phyloP scores from a whole-genome alignment of 1,139 yeast genomes.

The Blastobotrys capitulatus region DNA sequence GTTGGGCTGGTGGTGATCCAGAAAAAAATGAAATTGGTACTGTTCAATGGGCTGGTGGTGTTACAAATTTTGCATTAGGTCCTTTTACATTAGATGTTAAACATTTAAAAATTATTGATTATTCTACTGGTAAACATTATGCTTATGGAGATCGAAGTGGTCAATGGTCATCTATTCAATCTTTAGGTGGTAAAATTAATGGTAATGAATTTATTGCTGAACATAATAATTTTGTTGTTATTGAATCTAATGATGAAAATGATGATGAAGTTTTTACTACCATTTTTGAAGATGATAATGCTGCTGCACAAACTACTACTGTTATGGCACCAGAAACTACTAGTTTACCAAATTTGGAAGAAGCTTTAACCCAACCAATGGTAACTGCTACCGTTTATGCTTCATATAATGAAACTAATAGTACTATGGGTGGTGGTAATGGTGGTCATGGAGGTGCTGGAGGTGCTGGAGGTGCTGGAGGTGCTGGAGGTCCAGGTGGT shows the following conservation, averaged over 20 bases:
- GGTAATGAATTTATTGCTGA: constrained; percentile 42
- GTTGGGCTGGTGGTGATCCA: constrained; percentile 85
- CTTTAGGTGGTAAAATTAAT: constrained; percentile 56
- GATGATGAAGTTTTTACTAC: constrained; percentile 11
- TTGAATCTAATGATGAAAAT: constrained; percentile 11
- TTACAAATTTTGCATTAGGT: constrained; percentile 54
- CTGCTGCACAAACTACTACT: not conserved
- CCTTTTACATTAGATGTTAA: constrained; percentile 68
- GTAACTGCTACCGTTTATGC: not conserved
- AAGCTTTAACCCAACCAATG: not conserved
- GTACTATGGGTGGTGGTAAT: not conserved
- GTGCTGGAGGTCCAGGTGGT: not conserved
- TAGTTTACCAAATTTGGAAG: not conserved
- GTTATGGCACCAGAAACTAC: not conserved
- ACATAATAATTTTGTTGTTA: not conserved
- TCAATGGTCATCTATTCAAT: constrained; percentile 57
- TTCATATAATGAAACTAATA: not conserved
- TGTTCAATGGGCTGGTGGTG: constrained; percentile 81
- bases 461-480: not conserved
- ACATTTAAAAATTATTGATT: constrained; percentile 60
- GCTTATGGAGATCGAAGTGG: constrained; percentile 61
- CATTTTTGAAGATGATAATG: not conserved
- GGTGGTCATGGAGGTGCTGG: not conserved
- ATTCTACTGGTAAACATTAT: constrained; percentile 71
- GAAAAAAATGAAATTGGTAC: constrained; percentile 57